Percentiles rank a stretch among this genome's conserved stretches.
Conservation (phyloP, 1,139 yeast genomes). For the Pichia sp. region DNA sequence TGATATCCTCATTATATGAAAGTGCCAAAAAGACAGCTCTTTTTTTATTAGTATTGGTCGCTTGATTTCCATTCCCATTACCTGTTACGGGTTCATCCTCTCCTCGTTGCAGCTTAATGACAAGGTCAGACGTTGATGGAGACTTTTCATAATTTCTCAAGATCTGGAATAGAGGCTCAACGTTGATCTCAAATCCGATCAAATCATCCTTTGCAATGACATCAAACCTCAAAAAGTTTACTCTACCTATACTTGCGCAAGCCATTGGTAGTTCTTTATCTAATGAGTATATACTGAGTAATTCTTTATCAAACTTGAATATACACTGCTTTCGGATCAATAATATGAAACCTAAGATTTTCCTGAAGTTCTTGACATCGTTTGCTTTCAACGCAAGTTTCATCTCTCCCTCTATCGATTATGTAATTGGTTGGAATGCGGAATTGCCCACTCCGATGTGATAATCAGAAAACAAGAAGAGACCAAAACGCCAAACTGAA, state of each 20-base stretch:
- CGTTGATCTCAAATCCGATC: constrained; percentile 48
- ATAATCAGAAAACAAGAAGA: not conserved
- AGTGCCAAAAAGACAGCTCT: constrained; percentile 34
- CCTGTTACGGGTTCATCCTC: constrained; percentile 23
- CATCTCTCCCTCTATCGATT: too few species aligned
- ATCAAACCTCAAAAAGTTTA: constrained; percentile 36
- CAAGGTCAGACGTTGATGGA: constrained; percentile 39
- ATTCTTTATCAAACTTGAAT: constrained; percentile 41
- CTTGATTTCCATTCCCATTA: constrained; percentile 38
- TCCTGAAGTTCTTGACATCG: constrained; percentile 18
- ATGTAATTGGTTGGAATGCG: not conserved
- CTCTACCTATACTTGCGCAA: constrained; percentile 47
- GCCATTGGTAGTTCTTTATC: constrained; percentile 51
- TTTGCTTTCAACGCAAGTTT: constrained; percentile 20
- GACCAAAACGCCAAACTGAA: not conserved
- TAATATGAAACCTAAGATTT: constrained; percentile 29
- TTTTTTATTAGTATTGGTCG: constrained; percentile 1
- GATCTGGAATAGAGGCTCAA: constrained; percentile 48
- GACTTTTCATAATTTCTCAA: constrained; percentile 48
- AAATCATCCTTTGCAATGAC: constrained; percentile 42
- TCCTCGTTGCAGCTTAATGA: constrained; percentile 46
- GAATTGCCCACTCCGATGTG: not conserved
- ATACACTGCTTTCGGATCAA: constrained; percentile 33
- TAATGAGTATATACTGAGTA: constrained; percentile 43
- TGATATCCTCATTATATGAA: constrained; percentile 35